Evolutionary conservation across 192 early-diverging fungal genomes (phyloP), one percentile per base, ranked within the genome.

Genomic region (Entomortierella lignicola): DNA sequence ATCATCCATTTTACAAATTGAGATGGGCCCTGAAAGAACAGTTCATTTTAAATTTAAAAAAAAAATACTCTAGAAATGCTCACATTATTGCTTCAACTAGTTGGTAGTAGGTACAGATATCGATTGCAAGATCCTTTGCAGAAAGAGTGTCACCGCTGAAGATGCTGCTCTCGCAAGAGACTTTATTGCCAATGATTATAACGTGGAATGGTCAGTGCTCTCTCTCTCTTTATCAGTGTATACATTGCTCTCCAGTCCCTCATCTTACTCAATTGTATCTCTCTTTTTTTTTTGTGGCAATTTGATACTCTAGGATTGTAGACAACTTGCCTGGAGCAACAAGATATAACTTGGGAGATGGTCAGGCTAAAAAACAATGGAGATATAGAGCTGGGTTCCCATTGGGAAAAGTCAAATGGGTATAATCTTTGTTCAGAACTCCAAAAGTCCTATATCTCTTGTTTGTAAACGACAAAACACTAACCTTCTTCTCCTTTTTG

Each of bases 301-400:
- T 23, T 7, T 21, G 6, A 17, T 17, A 6, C 10, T 5, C 27
- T 52, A 85, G 84, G 88, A 84, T 92, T 30, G 85, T 91, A 0
- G 91, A 92, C 66, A 90, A 91, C 66, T 63, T 92, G 55, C 91
- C 91, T 0, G 86, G 86, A 21, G 91, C 91, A 4, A 90, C 89
- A 2, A 83, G 81, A 44, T 80, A 70, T 29, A 77, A 57, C 13
- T 59, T 71, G 25, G 67, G 63, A 21, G 71, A 81, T 7, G 84
- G 72, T 31, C 67, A 58, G 47, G 66, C 62, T 1, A 62, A 79
- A 17, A 83, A 81, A 47, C 62, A 64, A 50, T 57, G 67, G 39
- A 69, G 60, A n/a, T 90, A 90, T 53, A 82, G 83, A 61, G 83
- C 88, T 4, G 91, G 91, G 34, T 92, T 92, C 62, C 71, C 80